Conservation (phyloP, 192 early-diverging fungal genomes). For the Umbelopsis isabellina region DNA sequence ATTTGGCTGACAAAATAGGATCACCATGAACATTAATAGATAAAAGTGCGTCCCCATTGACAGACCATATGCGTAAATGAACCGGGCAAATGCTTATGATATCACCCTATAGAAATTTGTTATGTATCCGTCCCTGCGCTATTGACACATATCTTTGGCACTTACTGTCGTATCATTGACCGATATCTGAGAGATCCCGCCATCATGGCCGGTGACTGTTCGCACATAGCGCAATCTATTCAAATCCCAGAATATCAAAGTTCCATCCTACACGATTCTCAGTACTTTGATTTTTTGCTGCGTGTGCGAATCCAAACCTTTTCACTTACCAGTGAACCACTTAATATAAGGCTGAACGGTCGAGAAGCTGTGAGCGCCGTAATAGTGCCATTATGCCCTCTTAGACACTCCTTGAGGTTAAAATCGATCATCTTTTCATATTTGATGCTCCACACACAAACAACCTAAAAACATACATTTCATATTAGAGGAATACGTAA, state of each 20-base stretch:
- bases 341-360: constrained; percentile 62
- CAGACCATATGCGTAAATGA: constrained; percentile 60
- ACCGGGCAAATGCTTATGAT: constrained; percentile 64
- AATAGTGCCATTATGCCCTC: constrained; percentile 61
- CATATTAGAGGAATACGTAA: background rate
- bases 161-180: constrained; percentile 66
- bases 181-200: constrained; percentile 49
- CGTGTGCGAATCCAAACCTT: too few relatives aligned
- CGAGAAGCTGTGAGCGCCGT: constrained; percentile 54
- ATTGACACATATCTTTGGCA: background rate
- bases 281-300: background rate
- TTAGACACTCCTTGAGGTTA: constrained; percentile 53
- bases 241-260: constrained; percentile 67
- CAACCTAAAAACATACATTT: constrained; percentile 39
- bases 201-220: constrained; percentile 56
- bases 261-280: constrained; percentile 50
- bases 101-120: constrained; percentile 48
- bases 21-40: constrained; percentile 51
- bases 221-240: constrained; percentile 66
- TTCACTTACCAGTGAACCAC: constrained; percentile 52
- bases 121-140: background rate
- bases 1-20: constrained; percentile 54
- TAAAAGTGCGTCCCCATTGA: constrained; percentile 67
- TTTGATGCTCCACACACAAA: constrained; percentile 63
- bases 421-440: constrained; percentile 50